These are phyloP conservation scores for Sporobolomyces pararoseus DNA, from an alignment of 768 basidiomycete genomes.

Conservation along the genomic window DNA sequence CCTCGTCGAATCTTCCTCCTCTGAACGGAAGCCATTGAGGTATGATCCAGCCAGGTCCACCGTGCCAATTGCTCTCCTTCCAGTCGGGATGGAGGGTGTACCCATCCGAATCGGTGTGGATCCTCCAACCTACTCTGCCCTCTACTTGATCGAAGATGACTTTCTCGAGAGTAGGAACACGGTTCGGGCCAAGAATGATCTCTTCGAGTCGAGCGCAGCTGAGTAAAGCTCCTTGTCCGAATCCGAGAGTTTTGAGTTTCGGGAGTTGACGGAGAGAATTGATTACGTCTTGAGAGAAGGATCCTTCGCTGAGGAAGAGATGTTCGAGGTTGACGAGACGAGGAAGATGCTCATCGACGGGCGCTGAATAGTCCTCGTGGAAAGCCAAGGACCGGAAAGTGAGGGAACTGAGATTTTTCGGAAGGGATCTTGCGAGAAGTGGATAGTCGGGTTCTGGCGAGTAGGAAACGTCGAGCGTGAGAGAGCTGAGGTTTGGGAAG, in stretches of 20 bases:
- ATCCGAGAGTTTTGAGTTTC: slow-evolving; percentile 11
- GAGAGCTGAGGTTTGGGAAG: background rate
- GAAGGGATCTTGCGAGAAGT: background rate
- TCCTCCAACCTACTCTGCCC: background rate
- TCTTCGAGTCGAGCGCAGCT: background rate
- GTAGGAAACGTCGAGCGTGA: background rate
- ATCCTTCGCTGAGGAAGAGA: slow-evolving; percentile 21
- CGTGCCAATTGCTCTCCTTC: background rate
- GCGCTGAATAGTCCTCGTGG: background rate
- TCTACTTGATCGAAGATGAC: slow-evolving; percentile 19
- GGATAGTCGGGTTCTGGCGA: background rate
- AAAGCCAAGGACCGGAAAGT: background rate
- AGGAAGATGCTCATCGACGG: background rate
- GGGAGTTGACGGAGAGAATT: background rate
- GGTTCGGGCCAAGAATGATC: background rate
- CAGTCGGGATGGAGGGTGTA: background rate
- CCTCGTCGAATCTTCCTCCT: background rate
- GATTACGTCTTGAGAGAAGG: background rate
- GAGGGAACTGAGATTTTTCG: background rate
- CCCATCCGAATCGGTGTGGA: background rate
- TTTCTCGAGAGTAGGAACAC: background rate
- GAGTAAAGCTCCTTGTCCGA: slow-evolving; percentile 5
- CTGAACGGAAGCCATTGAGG: background rate
- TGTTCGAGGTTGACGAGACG: slow-evolving; percentile 11
- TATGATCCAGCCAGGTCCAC: background rate